phyloP scores from a whole-genome alignment of 768 basidiomycete species.

The Chalciporus chontae region DNA sequence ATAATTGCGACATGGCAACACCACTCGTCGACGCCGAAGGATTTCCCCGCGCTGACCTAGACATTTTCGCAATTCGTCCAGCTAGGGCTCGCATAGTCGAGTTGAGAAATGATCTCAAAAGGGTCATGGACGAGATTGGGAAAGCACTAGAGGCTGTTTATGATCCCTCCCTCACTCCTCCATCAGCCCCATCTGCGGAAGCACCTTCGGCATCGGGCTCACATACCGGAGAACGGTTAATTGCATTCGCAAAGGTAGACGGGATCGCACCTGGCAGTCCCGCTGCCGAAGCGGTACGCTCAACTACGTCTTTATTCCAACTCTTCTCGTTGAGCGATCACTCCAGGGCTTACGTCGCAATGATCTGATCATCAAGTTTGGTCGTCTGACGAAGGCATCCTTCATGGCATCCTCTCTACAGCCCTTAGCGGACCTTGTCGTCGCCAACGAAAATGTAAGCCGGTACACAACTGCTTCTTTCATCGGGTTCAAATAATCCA shows the following conservation, averaged over 20 bases:
- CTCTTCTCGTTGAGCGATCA: neutral
- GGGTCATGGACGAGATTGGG: conserved; percentile 62
- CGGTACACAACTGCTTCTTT: neutral
- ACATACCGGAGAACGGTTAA: conserved; percentile 11
- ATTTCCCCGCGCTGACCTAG: conserved; percentile 85
- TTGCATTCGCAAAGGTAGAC: conserved; percentile 79
- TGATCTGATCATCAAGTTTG: conserved; percentile 76
- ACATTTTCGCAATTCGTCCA: conserved; percentile 72
- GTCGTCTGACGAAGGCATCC: conserved; percentile 49
- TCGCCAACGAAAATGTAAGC: conserved; percentile 74
- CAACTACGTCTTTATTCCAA: neutral
- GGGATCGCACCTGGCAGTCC: conserved; percentile 79
- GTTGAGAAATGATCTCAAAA: conserved; percentile 72
- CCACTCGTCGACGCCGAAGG: conserved; percentile 85
- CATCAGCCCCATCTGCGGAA: conserved; percentile 20
- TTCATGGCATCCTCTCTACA: conserved; percentile 57
- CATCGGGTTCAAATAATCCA: neutral
- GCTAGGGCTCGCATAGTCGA: conserved; percentile 79
- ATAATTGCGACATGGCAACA: conserved; percentile 61
- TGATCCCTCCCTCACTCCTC: conserved; percentile 34
- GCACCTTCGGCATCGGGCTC: conserved; percentile 21
- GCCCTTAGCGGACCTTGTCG: conserved; percentile 70
- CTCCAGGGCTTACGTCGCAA: conserved; percentile 62
- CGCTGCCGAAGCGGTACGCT: conserved; percentile 72
- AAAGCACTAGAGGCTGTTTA: conserved; percentile 70